Evolutionary conservation across 2,329 filamentous ascomycete genomes (phyloP).

Genomic region (Dothideomycetidae sp.): DNA sequence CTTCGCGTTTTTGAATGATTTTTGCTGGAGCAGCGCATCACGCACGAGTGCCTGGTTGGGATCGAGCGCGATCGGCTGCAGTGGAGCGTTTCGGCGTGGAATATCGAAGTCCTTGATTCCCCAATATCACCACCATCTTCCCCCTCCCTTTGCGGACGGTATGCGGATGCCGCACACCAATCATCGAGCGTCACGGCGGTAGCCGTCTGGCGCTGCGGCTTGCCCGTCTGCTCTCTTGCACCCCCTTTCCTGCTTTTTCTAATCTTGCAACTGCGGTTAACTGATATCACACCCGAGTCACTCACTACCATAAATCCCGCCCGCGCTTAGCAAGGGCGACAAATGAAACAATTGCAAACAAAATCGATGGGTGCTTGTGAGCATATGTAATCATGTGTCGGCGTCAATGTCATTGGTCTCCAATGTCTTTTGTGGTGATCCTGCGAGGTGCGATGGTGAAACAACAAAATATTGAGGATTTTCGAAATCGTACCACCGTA

Average conservation of each 20-base stretch:
- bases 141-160: background rate
- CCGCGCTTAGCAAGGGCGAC: conserved; percentile 7
- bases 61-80: conserved; percentile 8
- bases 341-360: conserved; percentile 7
- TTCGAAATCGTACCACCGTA: too few relatives aligned
- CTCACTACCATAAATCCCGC: conserved; percentile 8
- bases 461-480: too few relatives aligned
- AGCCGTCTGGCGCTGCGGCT: too few relatives aligned
- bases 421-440: too few relatives aligned
- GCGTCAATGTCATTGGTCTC: too few relatives aligned
- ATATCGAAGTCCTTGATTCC: conserved; percentile 10
- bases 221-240: background rate
- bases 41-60: conserved; percentile 7
- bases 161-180: background rate
- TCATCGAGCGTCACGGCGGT: background rate
- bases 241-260: conserved; percentile 2
- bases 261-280: conserved; percentile 6
- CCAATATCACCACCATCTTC: conserved; percentile 4
- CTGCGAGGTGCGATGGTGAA: too few relatives aligned
- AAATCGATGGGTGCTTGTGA: background rate
- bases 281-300: conserved; percentile 10
- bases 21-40: conserved; percentile 6
- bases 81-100: conserved; percentile 10
- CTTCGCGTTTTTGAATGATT: background rate
- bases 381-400: too few relatives aligned